Percentiles rank a stretch among this genome's conserved stretches.
Conservation (phyloP, 805 yeast genomes). For the Metschnikowia santaceciliae region DNA sequence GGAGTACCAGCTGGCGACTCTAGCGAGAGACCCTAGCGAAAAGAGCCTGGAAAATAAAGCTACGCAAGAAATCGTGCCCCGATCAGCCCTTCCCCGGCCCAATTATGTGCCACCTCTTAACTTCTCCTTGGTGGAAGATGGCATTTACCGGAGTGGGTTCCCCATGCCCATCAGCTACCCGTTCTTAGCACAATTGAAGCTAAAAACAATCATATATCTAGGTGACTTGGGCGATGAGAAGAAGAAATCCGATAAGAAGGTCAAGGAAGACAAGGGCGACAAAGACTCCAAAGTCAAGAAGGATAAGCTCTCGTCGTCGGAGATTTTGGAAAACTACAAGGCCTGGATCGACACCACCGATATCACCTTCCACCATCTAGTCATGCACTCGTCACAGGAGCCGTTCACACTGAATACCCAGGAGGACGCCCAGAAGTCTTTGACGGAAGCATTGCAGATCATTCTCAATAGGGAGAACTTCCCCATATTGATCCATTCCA, state of each 20-base stretch:
- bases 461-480: constrained; percentile 64
- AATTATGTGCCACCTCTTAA: constrained; percentile 81
- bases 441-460: constrained; percentile 53
- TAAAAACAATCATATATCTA: constrained; percentile 76
- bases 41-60: background rate
- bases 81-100: constrained; percentile 1
- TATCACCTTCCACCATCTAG: constrained; percentile 55
- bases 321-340: constrained; percentile 52
- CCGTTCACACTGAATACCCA: constrained; percentile 56
- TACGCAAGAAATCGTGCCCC: constrained; percentile 1
- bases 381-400: constrained; percentile 71
- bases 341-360: constrained; percentile 58
- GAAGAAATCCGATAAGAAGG: constrained; percentile 12
- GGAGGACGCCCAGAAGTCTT: constrained; percentile 39
- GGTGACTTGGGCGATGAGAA: constrained; percentile 54
- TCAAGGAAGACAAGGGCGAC: constrained; percentile 8
- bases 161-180: constrained; percentile 84
- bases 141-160: constrained; percentile 87
- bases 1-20: background rate
- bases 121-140: constrained; percentile 83
- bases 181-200: constrained; percentile 64
- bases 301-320: constrained; percentile 50
- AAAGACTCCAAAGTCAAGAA: constrained; percentile 22
- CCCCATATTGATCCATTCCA: constrained; percentile 87
- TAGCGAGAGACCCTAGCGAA: background rate